phyloP scores from a whole-genome alignment of 1,284 basidiomycete genomes.

The Anthracocystis panici-leucophaei region DNA sequence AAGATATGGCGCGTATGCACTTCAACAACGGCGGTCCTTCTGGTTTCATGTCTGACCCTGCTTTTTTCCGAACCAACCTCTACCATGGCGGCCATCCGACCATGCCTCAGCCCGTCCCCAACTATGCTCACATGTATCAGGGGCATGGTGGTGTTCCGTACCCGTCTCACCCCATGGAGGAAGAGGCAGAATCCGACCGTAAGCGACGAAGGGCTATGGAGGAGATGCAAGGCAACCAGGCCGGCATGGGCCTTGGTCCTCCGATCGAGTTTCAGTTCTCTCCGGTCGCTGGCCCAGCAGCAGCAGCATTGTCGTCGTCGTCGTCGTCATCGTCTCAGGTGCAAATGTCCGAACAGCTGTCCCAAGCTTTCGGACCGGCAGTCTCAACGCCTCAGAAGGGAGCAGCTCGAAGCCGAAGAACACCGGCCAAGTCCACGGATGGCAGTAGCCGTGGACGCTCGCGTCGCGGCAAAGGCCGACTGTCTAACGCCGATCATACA shows the following conservation, averaged over 20 bases:
- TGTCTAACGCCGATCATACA: conserved; percentile 33
- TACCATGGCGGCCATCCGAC: conserved; percentile 6
- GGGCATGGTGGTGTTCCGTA: conserved; percentile 1
- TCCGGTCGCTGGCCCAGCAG: not conserved
- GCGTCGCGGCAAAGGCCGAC: conserved; percentile 30
- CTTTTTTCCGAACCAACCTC: conserved; percentile 24
- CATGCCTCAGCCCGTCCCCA: conserved; percentile 12
- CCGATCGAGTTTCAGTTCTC: conserved; percentile 30
- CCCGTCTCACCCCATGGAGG: conserved; percentile 1
- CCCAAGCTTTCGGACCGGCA: conserved; percentile 2
- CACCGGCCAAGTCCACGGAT: conserved; percentile 7
- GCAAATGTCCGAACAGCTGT: conserved; percentile 4
- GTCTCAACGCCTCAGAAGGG: conserved; percentile 14
- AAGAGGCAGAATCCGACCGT: conserved; percentile 23
- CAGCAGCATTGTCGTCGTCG: too few species aligned
- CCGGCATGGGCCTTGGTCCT: conserved; percentile 24
- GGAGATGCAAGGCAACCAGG: conserved; percentile 9
- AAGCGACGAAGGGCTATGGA: conserved; percentile 31
- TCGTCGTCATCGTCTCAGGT: conserved; percentile 8
- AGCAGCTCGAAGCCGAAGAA: conserved; percentile 18
- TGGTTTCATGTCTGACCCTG: conserved; percentile 8
- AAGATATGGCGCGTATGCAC: conserved; percentile 45
- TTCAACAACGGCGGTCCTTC: conserved; percentile 16
- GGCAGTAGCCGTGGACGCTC: conserved; percentile 24
- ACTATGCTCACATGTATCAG: conserved; percentile 5